Evolutionary conservation across 352 stramenopile species (phyloP).

Genomic region (Phytophthora rubi): DNA sequence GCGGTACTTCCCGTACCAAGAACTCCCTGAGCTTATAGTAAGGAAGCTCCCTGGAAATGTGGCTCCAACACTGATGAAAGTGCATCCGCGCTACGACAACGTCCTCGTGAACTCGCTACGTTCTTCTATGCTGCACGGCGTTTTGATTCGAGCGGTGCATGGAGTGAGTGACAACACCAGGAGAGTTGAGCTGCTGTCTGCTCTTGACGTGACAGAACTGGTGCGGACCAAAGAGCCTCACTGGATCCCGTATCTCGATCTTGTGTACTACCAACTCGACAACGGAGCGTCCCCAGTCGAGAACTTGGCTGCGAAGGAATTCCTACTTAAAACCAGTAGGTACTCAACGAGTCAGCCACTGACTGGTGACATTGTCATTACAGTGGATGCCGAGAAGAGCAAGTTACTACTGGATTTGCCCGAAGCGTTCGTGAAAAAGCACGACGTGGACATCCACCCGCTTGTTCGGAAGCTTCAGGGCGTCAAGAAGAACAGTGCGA

Average conservation of each 20-base stretch:
- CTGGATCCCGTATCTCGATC: slow-evolving; percentile 69
- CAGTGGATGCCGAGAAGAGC: slow-evolving; percentile 54
- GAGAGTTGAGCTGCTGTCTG: slow-evolving; percentile 52
- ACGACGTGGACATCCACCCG: slow-evolving; percentile 69
- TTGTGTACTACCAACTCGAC: slow-evolving; percentile 65
- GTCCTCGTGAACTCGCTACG: slow-evolving; percentile 67
- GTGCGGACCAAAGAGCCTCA: slow-evolving; percentile 42
- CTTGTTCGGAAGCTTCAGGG: slow-evolving; percentile 66
- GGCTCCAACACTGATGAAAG: slow-evolving; percentile 50
- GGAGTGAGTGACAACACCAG: slow-evolving; percentile 13
- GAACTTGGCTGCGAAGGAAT: slow-evolving; percentile 55
- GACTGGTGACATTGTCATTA: slow-evolving; percentile 68
- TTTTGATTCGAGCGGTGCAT: slow-evolving; percentile 53
- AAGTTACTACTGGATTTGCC: slow-evolving; percentile 67
- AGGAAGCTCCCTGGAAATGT: slow-evolving; percentile 46
- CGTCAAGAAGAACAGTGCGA: slow-evolving; percentile 58
- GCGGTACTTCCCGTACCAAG: slow-evolving; percentile 65
- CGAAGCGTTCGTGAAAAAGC: slow-evolving; percentile 71
- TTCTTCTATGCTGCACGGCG: slow-evolving; percentile 63
- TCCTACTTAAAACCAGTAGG: slow-evolving; percentile 47
- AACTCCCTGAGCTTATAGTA: slow-evolving; percentile 66
- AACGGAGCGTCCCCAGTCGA: slow-evolving; percentile 28
- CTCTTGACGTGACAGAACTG: slow-evolving; percentile 63
- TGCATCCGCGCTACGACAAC: slow-evolving; percentile 64
- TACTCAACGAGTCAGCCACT: slow-evolving; percentile 21